Evolutionary conservation across 2,329 filamentous ascomycete species (phyloP), one percentile per base, ranked within the genome.

Genomic region (Aspergillus sergii): DNA sequence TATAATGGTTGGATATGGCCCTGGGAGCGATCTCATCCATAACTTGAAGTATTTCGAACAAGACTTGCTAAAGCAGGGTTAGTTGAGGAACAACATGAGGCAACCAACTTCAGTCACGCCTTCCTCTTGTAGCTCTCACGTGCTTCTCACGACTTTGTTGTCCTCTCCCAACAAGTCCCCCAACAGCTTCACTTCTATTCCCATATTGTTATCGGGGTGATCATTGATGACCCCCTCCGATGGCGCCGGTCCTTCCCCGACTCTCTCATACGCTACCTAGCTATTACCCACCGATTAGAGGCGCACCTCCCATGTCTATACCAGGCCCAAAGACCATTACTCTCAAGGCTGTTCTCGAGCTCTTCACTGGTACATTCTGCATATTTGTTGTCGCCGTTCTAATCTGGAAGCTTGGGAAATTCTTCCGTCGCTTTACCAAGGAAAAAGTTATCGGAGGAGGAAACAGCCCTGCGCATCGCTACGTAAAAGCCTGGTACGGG

Each of bases 401-500:
- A 7, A 72, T 77, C 58, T 80, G 79, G 79, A 80, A 78, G 59
- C 59, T 73, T 34, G 78, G 77, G 11, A 65, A 70, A 3, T 75
- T 78, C 59, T 63, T 78, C 62, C 77, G 79, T 58, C 72, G 60
- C 2, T 77, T 80, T 57, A 80, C 71, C 9, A 68, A 70, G 58
- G 62, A 72, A 45, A 76, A 69, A 64, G 73, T 81, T 34, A 57
- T 79, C 23, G 59, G 66, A 51, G 67, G 64, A 58, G 75, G 75
- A 28, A 79, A 76, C 63, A 57, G 65, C 4, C 66, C 71, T 11
- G 69, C 68, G 19, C 68, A 70, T 64, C 76, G 76, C 16, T 79
- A 79, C 63, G 73, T 73, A 28, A 78, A 73, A 48, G 79, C 78
- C 14, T 81, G 79, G 78, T 79, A 80, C 62, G 79, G 78, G 39